These are phyloP conservation scores for Leccinum imitatum DNA, from an alignment of 768 basidiomycete genomes.

Conservation along the genomic window DNA sequence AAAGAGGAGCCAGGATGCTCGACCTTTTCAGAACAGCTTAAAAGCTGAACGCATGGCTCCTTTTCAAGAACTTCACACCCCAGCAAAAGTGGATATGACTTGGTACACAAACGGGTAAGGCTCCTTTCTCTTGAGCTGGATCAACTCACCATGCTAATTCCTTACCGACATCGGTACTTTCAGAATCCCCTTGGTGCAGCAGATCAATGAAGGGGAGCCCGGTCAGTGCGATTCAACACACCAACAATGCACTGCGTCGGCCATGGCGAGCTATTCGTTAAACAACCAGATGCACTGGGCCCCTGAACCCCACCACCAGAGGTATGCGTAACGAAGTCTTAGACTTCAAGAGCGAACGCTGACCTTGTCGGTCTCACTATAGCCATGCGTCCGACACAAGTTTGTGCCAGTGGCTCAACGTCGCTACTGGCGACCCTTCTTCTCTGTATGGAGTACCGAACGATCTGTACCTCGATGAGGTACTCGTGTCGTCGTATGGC, in stretches of 20 bases:
- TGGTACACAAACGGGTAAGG: constrained; percentile 12
- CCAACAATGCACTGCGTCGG: constrained; percentile 5
- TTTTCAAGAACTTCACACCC: not conserved
- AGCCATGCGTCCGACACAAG: constrained; percentile 2
- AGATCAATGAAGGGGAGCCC: not conserved
- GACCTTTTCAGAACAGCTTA: constrained; percentile 5
- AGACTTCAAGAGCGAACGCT: not conserved
- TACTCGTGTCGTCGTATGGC: not conserved
- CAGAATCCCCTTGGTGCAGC: not conserved
- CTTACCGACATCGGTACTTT: constrained; percentile 1
- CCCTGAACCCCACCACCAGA: not conserved
- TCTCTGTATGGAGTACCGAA: not conserved
- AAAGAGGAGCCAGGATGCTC: not conserved
- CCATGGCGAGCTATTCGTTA: not conserved
- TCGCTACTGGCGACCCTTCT: not conserved
- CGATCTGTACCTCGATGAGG: not conserved
- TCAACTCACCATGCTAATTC: not conserved
- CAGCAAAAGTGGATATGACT: constrained; percentile 10
- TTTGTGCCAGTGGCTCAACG: constrained; percentile 3
- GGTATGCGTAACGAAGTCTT: constrained; percentile 11
- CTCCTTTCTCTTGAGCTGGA: not conserved
- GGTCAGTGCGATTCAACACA: not conserved
- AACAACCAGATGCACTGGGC: not conserved
- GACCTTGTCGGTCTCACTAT: not conserved
- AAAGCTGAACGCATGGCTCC: constrained; percentile 2